Evolutionary conservation across 331 rosid genomes (phyloP), one percentile per base, ranked within the genome.

Genomic region (Rhamnella rubrinervis): DNA sequence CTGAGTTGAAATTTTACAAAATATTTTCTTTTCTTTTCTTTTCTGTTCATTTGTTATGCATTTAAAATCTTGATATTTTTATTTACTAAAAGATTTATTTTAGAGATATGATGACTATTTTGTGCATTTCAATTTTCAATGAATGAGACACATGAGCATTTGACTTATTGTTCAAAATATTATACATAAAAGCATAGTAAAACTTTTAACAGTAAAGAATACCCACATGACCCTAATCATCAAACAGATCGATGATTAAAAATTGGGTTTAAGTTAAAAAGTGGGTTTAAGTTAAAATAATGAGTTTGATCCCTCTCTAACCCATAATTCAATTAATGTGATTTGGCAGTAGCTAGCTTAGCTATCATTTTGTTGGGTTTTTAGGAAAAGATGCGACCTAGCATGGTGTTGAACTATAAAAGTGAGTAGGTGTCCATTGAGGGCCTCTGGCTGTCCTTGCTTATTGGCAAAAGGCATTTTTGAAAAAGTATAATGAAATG

Each of bases 331-430:
- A 31, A 31, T 31, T 17, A 58, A 16, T 18, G 7, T 12, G 13
- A 6, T 21, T 68, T 55, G 55, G 63, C 61, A 12, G 49, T 55
- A 39, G 41, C 12, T 40, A 38, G 35, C 35, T 31, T 31, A 31
- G 40, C 40, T 2, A 23, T 67, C 63, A 55, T 55, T 67, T 55
- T 44, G 50, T 38, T 63, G 49, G 49, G 67, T 67, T 67, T 53
- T 35, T 37, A 58, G 55, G 19, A 67, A 38, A 51, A 56, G 56
- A 40, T 57, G 55, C 47, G 40, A 6, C 39, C 63, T 19, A 15
- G 40, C 37, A 53, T 51, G 11, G 68, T 55, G 10, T 38, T 55
- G 39, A 71, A 61, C 28, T n/a, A 61, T 23, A 35, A 61, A 71
- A 28, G 21, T 49, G 75, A 35, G 59, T 59, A 14, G 6, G 7